A percentile compares a stretch with the other conserved stretches of the same genome.
These are phyloP conservation scores for Lactarius evosmus DNA, from an alignment of 768 basidiomycete species.

Conservation along the genomic window DNA sequence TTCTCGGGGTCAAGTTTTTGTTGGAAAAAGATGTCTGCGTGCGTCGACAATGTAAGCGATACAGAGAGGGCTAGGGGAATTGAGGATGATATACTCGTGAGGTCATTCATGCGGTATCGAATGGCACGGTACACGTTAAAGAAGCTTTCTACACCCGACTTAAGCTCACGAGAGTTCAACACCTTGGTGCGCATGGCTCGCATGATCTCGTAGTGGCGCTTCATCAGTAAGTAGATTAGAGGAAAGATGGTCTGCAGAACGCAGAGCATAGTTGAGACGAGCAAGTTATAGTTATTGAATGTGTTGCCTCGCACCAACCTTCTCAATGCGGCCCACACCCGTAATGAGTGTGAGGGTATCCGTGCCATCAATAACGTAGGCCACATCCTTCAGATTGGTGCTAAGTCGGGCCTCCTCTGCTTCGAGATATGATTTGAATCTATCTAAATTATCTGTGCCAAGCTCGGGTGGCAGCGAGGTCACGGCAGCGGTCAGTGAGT, in stretches of 20 bases:
- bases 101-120: slow-evolving; percentile 8
- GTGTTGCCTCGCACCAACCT: slow-evolving; percentile 22
- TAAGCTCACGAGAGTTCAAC: slow-evolving; percentile 11
- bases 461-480: neutral
- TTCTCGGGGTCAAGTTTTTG: slow-evolving; percentile 25
- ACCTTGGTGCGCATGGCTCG: slow-evolving; percentile 13
- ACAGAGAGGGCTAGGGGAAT: too few relatives aligned
- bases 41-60: neutral
- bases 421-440: slow-evolving; percentile 29
- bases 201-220: slow-evolving; percentile 29
- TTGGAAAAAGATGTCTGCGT: slow-evolving; percentile 27
- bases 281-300: neutral
- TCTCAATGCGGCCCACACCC: slow-evolving; percentile 33
- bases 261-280: neutral
- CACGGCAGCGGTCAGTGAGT: slow-evolving; percentile 12
- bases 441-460: slow-evolving; percentile 1
- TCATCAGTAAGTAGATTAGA: slow-evolving; percentile 23
- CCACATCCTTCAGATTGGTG: slow-evolving; percentile 30
- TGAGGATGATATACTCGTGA: slow-evolving; percentile 2
- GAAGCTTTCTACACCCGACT: neutral
- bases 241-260: slow-evolving; percentile 20
- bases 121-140: neutral
- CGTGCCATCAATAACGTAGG: slow-evolving; percentile 32
- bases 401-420: slow-evolving; percentile 31
- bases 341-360: slow-evolving; percentile 33